A percentile compares a stretch with the other conserved stretches of the same genome.
These are phyloP conservation scores for Fonsecaea pugnacius DNA, from an alignment of 2,329 filamentous ascomycete genomes.

Conservation along the genomic window DNA sequence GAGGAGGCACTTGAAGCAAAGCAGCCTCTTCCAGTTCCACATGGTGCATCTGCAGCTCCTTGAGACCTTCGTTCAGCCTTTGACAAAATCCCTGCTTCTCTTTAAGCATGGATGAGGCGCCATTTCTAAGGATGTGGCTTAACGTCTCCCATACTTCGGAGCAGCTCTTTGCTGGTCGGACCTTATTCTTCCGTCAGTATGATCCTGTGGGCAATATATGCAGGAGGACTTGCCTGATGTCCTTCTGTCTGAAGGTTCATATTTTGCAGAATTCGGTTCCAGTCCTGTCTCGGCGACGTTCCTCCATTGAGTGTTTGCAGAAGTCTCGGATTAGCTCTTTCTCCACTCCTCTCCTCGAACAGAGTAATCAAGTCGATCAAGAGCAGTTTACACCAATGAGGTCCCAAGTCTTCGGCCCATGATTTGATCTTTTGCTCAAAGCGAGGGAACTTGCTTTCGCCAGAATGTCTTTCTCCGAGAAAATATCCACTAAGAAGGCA, in stretches of 20 bases:
- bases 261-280: constrained; percentile 4
- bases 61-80: constrained; percentile 1
- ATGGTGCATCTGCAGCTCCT: constrained; percentile 6
- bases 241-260: constrained; percentile 6
- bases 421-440: constrained; percentile 2
- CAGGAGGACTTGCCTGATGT: constrained; percentile 7
- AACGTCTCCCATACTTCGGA: constrained; percentile 1
- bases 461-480: constrained; percentile 9
- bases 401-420: constrained; percentile 6
- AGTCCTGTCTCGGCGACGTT: constrained; percentile 3
- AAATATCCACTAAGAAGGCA: constrained; percentile 9
- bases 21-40: constrained; percentile 5
- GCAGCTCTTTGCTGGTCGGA: constrained; percentile 11
- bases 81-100: constrained; percentile 2
- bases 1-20: not conserved
- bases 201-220: not conserved
- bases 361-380: constrained; percentile 8
- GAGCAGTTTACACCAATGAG: constrained; percentile 15
- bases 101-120: not conserved
- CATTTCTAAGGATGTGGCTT: not conserved
- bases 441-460: constrained; percentile 7
- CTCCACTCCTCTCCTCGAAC: constrained; percentile 9
- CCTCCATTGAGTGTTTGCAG: constrained; percentile 4
- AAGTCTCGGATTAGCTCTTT: not conserved
- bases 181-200: not conserved